Evolutionary conservation across 768 basidiomycete species (phyloP), one percentile per base, ranked within the genome.

Genomic region (Tylopilus felleus): DNA sequence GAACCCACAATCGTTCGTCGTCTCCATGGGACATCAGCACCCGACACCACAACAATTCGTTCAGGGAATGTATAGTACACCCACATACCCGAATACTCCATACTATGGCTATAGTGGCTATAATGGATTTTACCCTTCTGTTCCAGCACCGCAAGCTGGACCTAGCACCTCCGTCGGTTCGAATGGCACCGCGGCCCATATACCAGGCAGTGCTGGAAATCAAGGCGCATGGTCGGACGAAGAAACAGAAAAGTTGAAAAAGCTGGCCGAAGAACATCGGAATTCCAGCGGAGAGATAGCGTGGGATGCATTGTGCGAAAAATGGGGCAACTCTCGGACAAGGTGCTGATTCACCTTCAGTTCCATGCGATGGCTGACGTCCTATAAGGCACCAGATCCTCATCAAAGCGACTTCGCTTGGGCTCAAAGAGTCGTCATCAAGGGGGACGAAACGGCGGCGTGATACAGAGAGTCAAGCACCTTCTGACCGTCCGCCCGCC

Each of bases 151-250:
- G 12, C 64, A 59, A 56, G 57, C 70, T 47, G 65, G 63, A 16
- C 60, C 66, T 17, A 63, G 63, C 36, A 56, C 61, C 23, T 56
- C 69, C 53, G 63, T 71, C 17, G 60, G 62, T 47, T 58, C 64
- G 29, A 63, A 67, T 61, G 44, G 54, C 56, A 47, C 62, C 31
- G 40, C 46, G 0, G 60, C 52, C 17, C 50, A 56, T 2, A 52
- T 59, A 42, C 60, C 60, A 5, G 66, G 62, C 39, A 70, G 63
- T 28, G 74, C 68, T 21, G 79, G 80, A 55, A 83, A 83, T 50
- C 84, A 86, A 47, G 89, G 88, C 0, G 77, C 86, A 8, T 92
- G 90, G 90, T 80, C 86, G 3, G 85, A 89, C 8, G 87, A 86
- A 54, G 90, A 93, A 65, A 81, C 80, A 0, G 86, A 88, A 57